A percentile compares a stretch with the other conserved stretches of the same genome.
phyloP scores from a whole-genome alignment of 805 yeast genomes.

The Myxozyma nipponensis region DNA sequence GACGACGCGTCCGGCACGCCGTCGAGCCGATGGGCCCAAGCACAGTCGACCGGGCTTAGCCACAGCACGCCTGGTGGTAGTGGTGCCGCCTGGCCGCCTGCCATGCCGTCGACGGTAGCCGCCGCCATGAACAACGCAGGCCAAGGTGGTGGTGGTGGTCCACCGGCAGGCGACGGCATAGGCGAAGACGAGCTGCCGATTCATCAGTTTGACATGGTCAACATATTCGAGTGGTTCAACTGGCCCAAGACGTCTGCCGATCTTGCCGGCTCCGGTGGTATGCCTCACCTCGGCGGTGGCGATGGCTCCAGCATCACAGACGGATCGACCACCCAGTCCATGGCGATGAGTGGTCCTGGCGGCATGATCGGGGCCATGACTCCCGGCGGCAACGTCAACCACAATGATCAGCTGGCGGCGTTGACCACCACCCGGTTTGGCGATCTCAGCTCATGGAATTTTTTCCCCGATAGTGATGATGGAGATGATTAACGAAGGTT shows the following conservation, averaged over 20 bases:
- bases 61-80: neutral
- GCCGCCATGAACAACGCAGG: slow-evolving; percentile 1
- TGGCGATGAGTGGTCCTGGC: too few relatives aligned
- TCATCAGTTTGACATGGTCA: slow-evolving; percentile 19
- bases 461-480: neutral
- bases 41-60: slow-evolving; percentile 4
- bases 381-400: neutral
- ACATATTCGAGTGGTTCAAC: slow-evolving; percentile 31
- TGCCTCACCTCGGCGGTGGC: neutral
- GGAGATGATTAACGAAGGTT: too few relatives aligned
- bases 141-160: slow-evolving; percentile 1
- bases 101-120: neutral
- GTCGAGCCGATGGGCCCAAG: neutral
- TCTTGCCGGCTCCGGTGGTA: neutral
- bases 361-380: neutral
- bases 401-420: neutral
- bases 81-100: neutral
- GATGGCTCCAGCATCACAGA: too few relatives aligned
- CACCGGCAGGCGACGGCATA: neutral
- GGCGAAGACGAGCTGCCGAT: slow-evolving; percentile 5
- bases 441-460: neutral
- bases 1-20: neutral
- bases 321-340: too few relatives aligned
- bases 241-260: slow-evolving; percentile 29
- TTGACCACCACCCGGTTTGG: neutral